Evolutionary conservation across 768 basidiomycete genomes (phyloP), one percentile per base, ranked within the genome.

Genomic region (Cubamyces lactineus): DNA sequence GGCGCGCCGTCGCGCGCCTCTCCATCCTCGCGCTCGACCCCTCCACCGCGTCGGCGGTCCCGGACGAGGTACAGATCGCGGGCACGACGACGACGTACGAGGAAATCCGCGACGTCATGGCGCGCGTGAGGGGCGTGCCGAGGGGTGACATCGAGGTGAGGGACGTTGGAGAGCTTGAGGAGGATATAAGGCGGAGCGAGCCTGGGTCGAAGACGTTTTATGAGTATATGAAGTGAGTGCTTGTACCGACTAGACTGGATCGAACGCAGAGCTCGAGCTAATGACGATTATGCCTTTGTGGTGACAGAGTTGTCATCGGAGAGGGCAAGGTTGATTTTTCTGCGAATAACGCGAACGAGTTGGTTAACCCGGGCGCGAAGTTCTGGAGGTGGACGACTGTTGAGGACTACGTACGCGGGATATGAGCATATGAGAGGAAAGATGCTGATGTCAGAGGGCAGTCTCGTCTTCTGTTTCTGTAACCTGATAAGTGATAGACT

Each of bases 301-400:
- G 7, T 7, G 15, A 15, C 47, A 68, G 69, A 19, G 50, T 65
- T 30, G 40, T 63, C 38, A 59, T 63, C n/a, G 68, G 59, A 12
- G 66, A 69, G 21, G 69, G 69, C 3, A 65, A 64, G 51, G 40
- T 59, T 3, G 62, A 69, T 57, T 69, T 64, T 42, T 61, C 63
- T 6, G 34, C 24, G 40, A 41, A 58, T 16, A 68, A 68, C 46
- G 49, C 56, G 9, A 66, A 70, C 38, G 70, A 65, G 26, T 53
- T 70, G 11, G 62, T 67, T 11, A 71, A 71, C 51, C 69, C 67
- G 1, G 57, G 47, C 6, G 60, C 66, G 52, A 53, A 28, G 1
- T 26, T 56, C 12, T 71, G 70, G 69, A 67, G 61, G 61, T 69
- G 69, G 69, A 65, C 51, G 46, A 67, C 59, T 0, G 45, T 61